Conservation (phyloP, 208 protist species). For the Leishmania gerbilli region DNA sequence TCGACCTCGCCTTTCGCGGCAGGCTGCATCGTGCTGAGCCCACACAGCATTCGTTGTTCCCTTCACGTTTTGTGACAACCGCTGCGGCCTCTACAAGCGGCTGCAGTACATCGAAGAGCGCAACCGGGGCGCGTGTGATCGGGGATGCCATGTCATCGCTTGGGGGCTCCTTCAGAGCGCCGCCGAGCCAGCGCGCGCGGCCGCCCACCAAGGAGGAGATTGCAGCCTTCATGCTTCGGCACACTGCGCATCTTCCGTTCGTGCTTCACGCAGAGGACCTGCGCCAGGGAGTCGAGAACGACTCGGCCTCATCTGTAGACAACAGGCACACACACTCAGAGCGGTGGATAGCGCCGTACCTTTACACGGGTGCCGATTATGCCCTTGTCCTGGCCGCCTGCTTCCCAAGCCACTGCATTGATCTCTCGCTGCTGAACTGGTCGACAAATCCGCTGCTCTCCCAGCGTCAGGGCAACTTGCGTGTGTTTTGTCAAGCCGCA, state of each 20-base stretch:
- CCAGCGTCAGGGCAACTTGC: conserved; percentile 63
- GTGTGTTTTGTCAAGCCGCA: conserved; percentile 57
- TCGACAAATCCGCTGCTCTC: conserved; percentile 43
- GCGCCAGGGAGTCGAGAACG: background rate
- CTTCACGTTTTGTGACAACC: background rate
- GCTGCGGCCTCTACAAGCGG: background rate
- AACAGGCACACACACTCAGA: background rate
- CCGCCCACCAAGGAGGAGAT: conserved; percentile 32
- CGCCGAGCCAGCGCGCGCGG: background rate
- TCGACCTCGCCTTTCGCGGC: background rate
- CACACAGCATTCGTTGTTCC: background rate
- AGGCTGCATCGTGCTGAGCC: background rate
- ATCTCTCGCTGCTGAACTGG: conserved; percentile 63
- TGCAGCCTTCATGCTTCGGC: conserved; percentile 44
- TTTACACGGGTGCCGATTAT: conserved; percentile 77
- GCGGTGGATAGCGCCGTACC: conserved; percentile 36
- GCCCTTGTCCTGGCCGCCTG: conserved; percentile 62
- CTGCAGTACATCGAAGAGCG: background rate
- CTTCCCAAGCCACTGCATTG: conserved; percentile 56
- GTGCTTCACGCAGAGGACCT: conserved; percentile 2
- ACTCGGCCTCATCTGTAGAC: background rate
- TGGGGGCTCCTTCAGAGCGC: background rate
- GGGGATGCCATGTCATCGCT: background rate
- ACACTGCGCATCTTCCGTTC: conserved; percentile 35
- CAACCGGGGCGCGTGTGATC: background rate